Percentiles rank a stretch among this genome's conserved stretches.
Conservation (phyloP, 257 asterid genomes). For the Verbena officinalis region DNA sequence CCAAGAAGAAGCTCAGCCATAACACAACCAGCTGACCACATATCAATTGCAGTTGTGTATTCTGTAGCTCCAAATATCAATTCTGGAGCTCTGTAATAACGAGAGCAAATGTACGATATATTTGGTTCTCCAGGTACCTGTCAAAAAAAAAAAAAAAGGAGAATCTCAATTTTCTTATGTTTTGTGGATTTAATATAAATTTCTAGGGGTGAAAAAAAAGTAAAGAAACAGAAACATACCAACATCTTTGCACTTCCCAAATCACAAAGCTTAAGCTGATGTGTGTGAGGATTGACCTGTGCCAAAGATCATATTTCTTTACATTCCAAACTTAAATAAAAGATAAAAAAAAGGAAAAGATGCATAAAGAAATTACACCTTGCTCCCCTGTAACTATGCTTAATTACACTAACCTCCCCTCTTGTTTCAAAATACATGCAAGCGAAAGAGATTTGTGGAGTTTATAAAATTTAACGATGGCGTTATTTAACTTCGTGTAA, state of each 20-base stretch:
- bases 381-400: no score
- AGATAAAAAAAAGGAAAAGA: not conserved
- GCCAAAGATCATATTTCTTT: not conserved
- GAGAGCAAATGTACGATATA: conserved; percentile 88
- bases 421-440: no score
- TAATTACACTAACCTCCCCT: not conserved
- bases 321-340: conserved; percentile 7
- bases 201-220: not conserved
- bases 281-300: conserved; percentile 76
- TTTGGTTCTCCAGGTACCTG: conserved; percentile 92
- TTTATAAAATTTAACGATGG: no score
- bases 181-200: not conserved
- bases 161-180: not conserved
- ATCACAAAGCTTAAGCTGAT: conserved; percentile 73
- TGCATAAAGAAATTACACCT: not conserved
- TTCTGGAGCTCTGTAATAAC: conserved; percentile 95
- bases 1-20: conserved; percentile 91
- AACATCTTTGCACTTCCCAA: conserved; percentile 78
- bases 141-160: conserved; percentile 25
- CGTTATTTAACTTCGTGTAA: no score
- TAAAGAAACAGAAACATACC: conserved; percentile 38
- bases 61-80: conserved; percentile 91
- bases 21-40: conserved; percentile 97
- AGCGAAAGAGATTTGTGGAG: no score
- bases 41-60: conserved; percentile 87